Base-by-base conservation (phyloP, 208 protist genomes). In the Acanthamoeba sp. region DNA sequence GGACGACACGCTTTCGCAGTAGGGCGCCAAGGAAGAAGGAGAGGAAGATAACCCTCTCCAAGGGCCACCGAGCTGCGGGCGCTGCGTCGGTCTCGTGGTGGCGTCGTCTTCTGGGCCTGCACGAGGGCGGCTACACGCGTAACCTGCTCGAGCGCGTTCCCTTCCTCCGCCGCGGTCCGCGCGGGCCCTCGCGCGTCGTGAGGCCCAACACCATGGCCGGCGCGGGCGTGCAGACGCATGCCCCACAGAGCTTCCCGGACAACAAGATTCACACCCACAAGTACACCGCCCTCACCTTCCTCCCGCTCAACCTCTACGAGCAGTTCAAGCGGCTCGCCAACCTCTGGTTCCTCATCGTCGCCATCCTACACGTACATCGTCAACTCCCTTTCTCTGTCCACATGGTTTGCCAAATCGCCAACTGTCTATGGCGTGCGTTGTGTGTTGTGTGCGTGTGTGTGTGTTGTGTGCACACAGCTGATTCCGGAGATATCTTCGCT, bases 261-360 rank as follows among this genome's bases (percentile, higher is more conserved):
- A 99, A 99, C 95, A 95, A 95, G 9, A 97, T 99, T 7, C 95
- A 95, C 48, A 99, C 98, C 69, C 97, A 97, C 87, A 99, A 99
- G 93, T 99, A 99, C 96, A 99, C 97, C 7, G 22, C 98, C 0
- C 94, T 97, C 6, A 99, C 97, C 62, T 99, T 99, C 95, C 27
- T 99, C 0, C 98, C 98, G 62, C 97, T 98, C 48, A 99, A 99
- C 71, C 95, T 99, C 16, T 99, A 97, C 88, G 98, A 99, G 36
- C 99, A 99, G 96, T 99, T 99, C 93, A 82, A 96, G 7, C 96
- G 98, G 18, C 96, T 98, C 6, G 96, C 99, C 32, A 99, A 99
- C 96, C 96, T 99, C 55, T 99, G 99, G 95, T 99, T 99, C 96
- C 94, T 99, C 36, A 89, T 99, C 5, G 98, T 99, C 18, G 96